phyloP scores from a whole-genome alignment of 768 basidiomycete species.

The Arthromyces matolae region DNA sequence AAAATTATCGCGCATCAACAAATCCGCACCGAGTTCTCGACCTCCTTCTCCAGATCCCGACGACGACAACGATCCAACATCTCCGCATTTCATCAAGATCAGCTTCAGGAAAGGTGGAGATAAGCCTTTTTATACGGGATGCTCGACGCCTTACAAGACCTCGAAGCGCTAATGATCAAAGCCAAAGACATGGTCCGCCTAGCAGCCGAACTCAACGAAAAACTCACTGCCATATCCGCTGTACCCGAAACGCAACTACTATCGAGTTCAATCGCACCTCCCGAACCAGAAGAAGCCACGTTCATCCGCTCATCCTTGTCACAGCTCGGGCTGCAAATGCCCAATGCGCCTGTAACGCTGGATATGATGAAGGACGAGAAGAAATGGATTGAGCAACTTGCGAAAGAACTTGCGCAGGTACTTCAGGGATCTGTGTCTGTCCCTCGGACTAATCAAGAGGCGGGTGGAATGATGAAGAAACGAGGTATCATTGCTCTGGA shows the following conservation, averaged over 20 bases:
- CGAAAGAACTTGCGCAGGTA: slow-evolving; percentile 74
- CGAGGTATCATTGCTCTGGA: slow-evolving; percentile 85
- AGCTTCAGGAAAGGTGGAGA: slow-evolving; percentile 93
- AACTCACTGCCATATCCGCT: slow-evolving; percentile 48
- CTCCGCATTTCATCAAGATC: slow-evolving; percentile 61
- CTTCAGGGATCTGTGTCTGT: slow-evolving; percentile 47
- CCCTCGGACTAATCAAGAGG: slow-evolving; percentile 9
- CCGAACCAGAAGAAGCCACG: slow-evolving; percentile 78
- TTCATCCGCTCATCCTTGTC: slow-evolving; percentile 87
- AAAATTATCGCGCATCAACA: slow-evolving; percentile 28
- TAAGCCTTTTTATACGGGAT: slow-evolving; percentile 77
- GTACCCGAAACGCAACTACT: slow-evolving; percentile 20
- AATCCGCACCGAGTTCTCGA: slow-evolving; percentile 65
- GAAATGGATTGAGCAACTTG: slow-evolving; percentile 76
- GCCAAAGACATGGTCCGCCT: slow-evolving; percentile 91
- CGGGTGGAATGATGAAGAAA: slow-evolving; percentile 66
- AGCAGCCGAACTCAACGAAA: slow-evolving; percentile 84
- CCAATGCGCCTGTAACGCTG: slow-evolving; percentile 76
- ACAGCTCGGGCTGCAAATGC: slow-evolving; percentile 81
- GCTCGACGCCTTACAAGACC: slow-evolving; percentile 75
- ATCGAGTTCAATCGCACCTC: slow-evolving; percentile 19
- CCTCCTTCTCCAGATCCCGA: slow-evolving; percentile 49
- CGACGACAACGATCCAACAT: slow-evolving; percentile 31
- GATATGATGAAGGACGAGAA: slow-evolving; percentile 86
- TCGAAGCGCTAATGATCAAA: slow-evolving; percentile 87